Conservation (phyloP, 2,329 filamentous ascomycete species). For the Aspergillus pseudonomiae region DNA sequence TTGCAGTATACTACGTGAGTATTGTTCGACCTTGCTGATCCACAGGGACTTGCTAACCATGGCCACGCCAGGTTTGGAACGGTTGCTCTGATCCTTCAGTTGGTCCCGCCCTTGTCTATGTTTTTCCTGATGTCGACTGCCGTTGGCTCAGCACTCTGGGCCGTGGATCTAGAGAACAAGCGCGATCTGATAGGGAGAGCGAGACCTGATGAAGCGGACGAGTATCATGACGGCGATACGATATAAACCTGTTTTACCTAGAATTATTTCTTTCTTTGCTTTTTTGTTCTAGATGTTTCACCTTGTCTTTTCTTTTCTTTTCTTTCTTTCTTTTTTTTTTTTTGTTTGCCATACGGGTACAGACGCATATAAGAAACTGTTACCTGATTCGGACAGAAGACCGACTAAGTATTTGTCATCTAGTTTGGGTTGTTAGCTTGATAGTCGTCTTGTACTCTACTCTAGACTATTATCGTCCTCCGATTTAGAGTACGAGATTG, state of each 20-base stretch:
- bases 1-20: slow-evolving; percentile 83
- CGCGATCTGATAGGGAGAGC: slow-evolving; percentile 32
- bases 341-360: neutral
- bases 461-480: neutral
- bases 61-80: slow-evolving; percentile 69
- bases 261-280: slow-evolving; percentile 5
- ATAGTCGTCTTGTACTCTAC: neutral
- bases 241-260: slow-evolving; percentile 11
- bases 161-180: slow-evolving; percentile 71
- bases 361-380: neutral
- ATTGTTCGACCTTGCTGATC: neutral
- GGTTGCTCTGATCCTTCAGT: slow-evolving; percentile 77
- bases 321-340: neutral
- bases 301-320: neutral
- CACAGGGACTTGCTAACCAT: slow-evolving; percentile 7
- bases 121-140: slow-evolving; percentile 89
- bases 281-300: neutral
- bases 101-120: slow-evolving; percentile 91
- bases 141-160: slow-evolving; percentile 84
- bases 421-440: neutral
- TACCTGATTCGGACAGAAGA: neutral
- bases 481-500: slow-evolving; percentile 2
- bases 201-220: slow-evolving; percentile 24
- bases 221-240: slow-evolving; percentile 37
- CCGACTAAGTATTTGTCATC: neutral